A percentile compares a stretch with the other conserved stretches of the same genome.
These are phyloP conservation scores for Parasitella parasitica DNA, from an alignment of 371 early-diverging fungal genomes.

Conservation along the genomic window DNA sequence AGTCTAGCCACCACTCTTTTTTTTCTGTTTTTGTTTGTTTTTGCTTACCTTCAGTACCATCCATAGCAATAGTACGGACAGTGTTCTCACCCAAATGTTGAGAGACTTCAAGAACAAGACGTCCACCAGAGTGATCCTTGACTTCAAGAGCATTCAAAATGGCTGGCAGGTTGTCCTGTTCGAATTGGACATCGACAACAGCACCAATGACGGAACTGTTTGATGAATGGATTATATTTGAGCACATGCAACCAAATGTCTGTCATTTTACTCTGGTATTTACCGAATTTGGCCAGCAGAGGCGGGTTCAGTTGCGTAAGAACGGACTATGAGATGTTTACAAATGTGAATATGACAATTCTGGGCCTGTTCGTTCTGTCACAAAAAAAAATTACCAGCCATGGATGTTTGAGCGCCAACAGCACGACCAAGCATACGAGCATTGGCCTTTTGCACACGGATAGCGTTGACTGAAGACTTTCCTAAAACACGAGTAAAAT, in stretches of 20 bases:
- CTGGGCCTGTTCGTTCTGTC: not conserved
- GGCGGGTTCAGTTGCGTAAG: slow-evolving; percentile 37
- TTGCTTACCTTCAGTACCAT: slow-evolving; percentile 76
- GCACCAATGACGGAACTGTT: slow-evolving; percentile 89
- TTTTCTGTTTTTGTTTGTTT: not conserved
- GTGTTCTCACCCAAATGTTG: slow-evolving; percentile 98
- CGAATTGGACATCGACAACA: slow-evolving; percentile 98
- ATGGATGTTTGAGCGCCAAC: slow-evolving; percentile 20
- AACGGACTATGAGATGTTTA: slow-evolving; percentile 26
- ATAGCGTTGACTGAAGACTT: slow-evolving; percentile 32
- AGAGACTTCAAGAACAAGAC: slow-evolving; percentile 94
- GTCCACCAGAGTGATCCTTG: slow-evolving; percentile 71
- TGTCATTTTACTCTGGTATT: not conserved
- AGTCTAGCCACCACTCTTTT: not conserved
- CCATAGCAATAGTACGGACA: slow-evolving; percentile 99
- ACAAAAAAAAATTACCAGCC: slow-evolving; percentile 6
- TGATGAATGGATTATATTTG: not conserved
- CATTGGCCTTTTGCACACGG: slow-evolving; percentile 33
- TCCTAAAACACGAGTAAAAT: slow-evolving; percentile 32
- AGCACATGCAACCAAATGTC: not conserved
- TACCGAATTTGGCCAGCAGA: slow-evolving; percentile 50
- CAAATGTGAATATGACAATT: not conserved
- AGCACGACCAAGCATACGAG: slow-evolving; percentile 17
- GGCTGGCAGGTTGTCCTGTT: slow-evolving; percentile 87
- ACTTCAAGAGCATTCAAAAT: slow-evolving; percentile 98